phyloP scores from a whole-genome alignment of 2,329 filamentous ascomycete species.

The Ophiostoma triangulosporum region DNA sequence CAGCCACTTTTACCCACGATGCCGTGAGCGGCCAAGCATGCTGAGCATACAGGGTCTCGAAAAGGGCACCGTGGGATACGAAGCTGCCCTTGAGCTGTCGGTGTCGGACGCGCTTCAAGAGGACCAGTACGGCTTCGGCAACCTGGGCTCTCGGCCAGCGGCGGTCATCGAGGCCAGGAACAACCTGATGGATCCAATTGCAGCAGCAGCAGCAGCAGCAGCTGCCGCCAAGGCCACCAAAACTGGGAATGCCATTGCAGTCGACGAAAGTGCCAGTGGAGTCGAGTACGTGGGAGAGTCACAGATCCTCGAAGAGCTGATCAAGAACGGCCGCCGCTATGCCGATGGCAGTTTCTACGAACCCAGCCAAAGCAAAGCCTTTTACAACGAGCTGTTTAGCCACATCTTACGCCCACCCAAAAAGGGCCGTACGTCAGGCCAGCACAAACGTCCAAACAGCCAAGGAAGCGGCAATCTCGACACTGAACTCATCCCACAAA shows the following conservation, averaged over 20 bases:
- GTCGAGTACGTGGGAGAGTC: slow-evolving; percentile 44
- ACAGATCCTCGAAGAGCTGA: slow-evolving; percentile 44
- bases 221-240: background rate
- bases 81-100: slow-evolving; percentile 51
- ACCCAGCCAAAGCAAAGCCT: slow-evolving; percentile 36
- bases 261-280: slow-evolving; percentile 21
- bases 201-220: background rate
- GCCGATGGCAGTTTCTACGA: slow-evolving; percentile 36
- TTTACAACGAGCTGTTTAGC: slow-evolving; percentile 50
- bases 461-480: slow-evolving; percentile 2
- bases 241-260: background rate
- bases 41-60: slow-evolving; percentile 59
- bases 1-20: slow-evolving; percentile 45
- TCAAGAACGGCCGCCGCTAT: slow-evolving; percentile 42
- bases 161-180: slow-evolving; percentile 45
- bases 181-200: slow-evolving; percentile 37
- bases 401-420: slow-evolving; percentile 44
- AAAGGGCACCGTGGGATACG: slow-evolving; percentile 56
- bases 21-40: slow-evolving; percentile 55
- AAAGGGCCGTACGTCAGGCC: slow-evolving; percentile 34
- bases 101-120: slow-evolving; percentile 52
- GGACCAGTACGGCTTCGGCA: slow-evolving; percentile 46
- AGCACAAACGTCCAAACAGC: slow-evolving; percentile 33
- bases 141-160: slow-evolving; percentile 38
- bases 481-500: slow-evolving; percentile 49